phyloP scores from a whole-genome alignment of 75 land plant genomes.

The Cryptomeria japonica region DNA sequence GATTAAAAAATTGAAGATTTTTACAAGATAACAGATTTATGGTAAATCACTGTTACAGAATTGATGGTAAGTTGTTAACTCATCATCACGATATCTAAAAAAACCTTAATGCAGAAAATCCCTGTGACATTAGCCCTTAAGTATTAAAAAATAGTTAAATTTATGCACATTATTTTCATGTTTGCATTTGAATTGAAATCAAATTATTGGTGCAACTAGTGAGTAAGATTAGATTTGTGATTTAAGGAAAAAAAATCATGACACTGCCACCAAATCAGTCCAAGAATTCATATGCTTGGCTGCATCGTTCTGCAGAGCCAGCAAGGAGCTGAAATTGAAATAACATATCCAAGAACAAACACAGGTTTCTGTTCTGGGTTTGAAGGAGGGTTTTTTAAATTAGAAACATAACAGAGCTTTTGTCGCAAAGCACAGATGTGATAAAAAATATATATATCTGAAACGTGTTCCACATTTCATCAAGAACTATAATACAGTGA shows the following conservation, averaged over 20 bases:
- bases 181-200: too few relatives aligned
- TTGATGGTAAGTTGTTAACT: too few relatives aligned
- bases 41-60: too few relatives aligned
- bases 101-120: too few relatives aligned
- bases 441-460: not conserved
- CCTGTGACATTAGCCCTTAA: too few relatives aligned
- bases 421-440: not conserved
- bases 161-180: too few relatives aligned
- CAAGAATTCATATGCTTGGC: not conserved
- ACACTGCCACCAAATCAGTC: not conserved
- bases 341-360: not conserved
- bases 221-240: not conserved
- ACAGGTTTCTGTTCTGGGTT: not conserved
- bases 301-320: not conserved
- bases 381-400: not conserved
- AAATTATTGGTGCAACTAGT: too few relatives aligned
- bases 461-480: constrained; percentile 7
- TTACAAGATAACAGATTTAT: too few relatives aligned
- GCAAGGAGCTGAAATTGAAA: not conserved
- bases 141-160: too few relatives aligned
- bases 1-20: too few relatives aligned
- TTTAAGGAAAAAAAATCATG: not conserved
- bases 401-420: not conserved
- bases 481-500: not conserved
- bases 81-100: too few relatives aligned